Evolutionary conservation across 2,329 filamentous ascomycete genomes (phyloP), one percentile per base, ranked within the genome.

Genomic region (Helicocarpus griseus): DNA sequence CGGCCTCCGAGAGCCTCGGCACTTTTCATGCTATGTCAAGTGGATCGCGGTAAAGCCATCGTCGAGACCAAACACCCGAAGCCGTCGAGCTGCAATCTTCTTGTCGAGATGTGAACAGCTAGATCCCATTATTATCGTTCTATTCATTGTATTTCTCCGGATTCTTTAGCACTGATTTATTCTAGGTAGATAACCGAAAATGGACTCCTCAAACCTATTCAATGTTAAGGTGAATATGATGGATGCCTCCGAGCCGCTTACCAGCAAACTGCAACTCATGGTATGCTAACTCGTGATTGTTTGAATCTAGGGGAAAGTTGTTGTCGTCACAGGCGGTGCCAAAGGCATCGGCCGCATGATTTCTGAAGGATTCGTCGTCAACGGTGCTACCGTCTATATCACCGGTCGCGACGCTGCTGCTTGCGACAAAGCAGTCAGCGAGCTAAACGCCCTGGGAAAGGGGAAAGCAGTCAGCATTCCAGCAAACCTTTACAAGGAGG

Each of bases 191-290:
- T 26, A 38, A 38, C 48, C 14, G 5, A 55, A 40, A 51, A 82
- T 83, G 80, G 78, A 83, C 61, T 61, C 73, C 9, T 66, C 73
- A 57, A 75, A 57, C 54, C 70, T 83, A 35, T 83, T 83, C 61
- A 69, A 77, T 57, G 78, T 83, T 58, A 78, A 82, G 74, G 80
- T 81, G 61, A 58, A 67, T 56, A 29, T 22, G 26, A 24, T 22
- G 26, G n/a, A 36, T 21, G 8, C 48, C 26, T 9, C 26, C 17
- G 1, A 6, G 28, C 5, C 43, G 19, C 36, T 58, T 63, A 17
- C 53, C 57, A 0, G 63, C 64, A 14, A 84, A 78, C 80, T 74
- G 72, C 26, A 77, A 78, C 58, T 74, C 83, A 28, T 71, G 83
- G 53, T 78, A 51, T 81, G 82, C 64, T 73, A 87, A 53, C 31